A percentile compares a stretch with the other conserved stretches of the same genome.
These are phyloP conservation scores for Penicillium sp. DNA, from an alignment of 2,329 filamentous ascomycete genomes.

Conservation along the genomic window DNA sequence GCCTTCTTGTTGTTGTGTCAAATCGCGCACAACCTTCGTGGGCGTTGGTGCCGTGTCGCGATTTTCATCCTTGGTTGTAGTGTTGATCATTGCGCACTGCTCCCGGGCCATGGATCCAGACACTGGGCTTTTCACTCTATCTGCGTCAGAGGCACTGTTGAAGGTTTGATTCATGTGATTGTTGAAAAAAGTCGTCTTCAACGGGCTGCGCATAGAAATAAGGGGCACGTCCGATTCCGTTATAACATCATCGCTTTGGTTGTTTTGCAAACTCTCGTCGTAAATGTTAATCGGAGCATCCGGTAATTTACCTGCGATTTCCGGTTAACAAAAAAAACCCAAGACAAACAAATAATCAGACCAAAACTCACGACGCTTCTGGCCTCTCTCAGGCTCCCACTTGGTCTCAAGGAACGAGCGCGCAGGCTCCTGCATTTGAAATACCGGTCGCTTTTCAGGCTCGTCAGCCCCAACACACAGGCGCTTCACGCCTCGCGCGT, in stretches of 20 bases:
- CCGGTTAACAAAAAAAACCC: conserved; percentile 1
- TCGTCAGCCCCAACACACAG: conserved; percentile 27
- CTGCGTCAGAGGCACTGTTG: conserved; percentile 6
- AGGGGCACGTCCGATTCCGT: conserved; percentile 5
- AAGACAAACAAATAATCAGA: background rate
- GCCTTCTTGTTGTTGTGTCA: conserved; percentile 33
- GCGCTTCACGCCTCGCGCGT: conserved; percentile 39
- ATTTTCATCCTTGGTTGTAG: background rate
- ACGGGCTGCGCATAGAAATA: conserved; percentile 1
- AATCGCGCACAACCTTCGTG: conserved; percentile 22
- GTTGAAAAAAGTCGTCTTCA: conserved; percentile 11
- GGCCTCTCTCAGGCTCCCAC: conserved; percentile 37
- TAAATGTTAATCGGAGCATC: conserved; percentile 20
- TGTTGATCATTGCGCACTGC: background rate
- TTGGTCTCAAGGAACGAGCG: conserved; percentile 44
- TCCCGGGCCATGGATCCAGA: conserved; percentile 6
- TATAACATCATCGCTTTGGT: conserved; percentile 8
- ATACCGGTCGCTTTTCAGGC: conserved; percentile 6
- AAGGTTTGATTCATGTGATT: background rate
- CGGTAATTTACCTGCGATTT: conserved; percentile 20
- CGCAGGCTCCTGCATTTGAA: conserved; percentile 22
- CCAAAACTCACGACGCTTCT: conserved; percentile 32
- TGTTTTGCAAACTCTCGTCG: conserved; percentile 9
- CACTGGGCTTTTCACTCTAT: conserved; percentile 12
- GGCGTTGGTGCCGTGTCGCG: conserved; percentile 6